Conservation (phyloP, 1,139 yeast genomes). For the Tardiomyces depauwii region DNA sequence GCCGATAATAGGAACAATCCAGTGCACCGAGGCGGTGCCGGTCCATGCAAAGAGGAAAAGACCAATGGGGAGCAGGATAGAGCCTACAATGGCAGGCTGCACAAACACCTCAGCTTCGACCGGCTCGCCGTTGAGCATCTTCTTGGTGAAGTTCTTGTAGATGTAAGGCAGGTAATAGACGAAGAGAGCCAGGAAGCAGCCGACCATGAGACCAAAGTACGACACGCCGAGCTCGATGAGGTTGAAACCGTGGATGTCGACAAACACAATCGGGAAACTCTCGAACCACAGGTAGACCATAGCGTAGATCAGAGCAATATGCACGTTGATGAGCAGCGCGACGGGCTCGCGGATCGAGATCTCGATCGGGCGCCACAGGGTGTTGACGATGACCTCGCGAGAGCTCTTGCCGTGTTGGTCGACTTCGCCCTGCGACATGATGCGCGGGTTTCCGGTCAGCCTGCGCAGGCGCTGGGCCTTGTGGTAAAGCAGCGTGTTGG, state of each 20-base stretch:
- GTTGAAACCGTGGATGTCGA: constrained; percentile 36
- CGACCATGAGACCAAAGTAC: constrained; percentile 36
- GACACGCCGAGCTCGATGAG: constrained; percentile 38
- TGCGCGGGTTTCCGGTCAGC: constrained; percentile 33
- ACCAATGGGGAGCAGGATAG: constrained; percentile 55
- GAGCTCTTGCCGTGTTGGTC: constrained; percentile 1
- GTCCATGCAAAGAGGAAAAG: constrained; percentile 81
- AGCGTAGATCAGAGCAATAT: constrained; percentile 44
- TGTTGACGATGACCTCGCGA: constrained; percentile 24
- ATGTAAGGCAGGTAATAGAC: constrained; percentile 6
- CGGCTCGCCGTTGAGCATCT: constrained; percentile 7
- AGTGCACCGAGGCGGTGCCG: constrained; percentile 47
- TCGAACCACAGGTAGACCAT: constrained; percentile 49
- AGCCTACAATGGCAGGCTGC: constrained; percentile 34
- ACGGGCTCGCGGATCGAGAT: constrained; percentile 26
- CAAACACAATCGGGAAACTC: constrained; percentile 47
- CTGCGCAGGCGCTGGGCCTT: constrained; percentile 38
- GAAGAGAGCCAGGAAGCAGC: constrained; percentile 23
- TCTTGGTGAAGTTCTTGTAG: constrained; percentile 1
- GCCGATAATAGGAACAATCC: constrained; percentile 71
- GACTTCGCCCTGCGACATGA: constrained; percentile 15
- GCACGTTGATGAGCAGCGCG: constrained; percentile 28
- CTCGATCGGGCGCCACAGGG: constrained; percentile 36
- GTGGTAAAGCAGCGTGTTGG: constrained; percentile 34
- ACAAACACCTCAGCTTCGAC: constrained; percentile 27